A percentile compares a stretch with the other conserved stretches of the same genome.
Conservation (phyloP, 2,329 filamentous ascomycete species). For the Hypoxylon sp. region DNA sequence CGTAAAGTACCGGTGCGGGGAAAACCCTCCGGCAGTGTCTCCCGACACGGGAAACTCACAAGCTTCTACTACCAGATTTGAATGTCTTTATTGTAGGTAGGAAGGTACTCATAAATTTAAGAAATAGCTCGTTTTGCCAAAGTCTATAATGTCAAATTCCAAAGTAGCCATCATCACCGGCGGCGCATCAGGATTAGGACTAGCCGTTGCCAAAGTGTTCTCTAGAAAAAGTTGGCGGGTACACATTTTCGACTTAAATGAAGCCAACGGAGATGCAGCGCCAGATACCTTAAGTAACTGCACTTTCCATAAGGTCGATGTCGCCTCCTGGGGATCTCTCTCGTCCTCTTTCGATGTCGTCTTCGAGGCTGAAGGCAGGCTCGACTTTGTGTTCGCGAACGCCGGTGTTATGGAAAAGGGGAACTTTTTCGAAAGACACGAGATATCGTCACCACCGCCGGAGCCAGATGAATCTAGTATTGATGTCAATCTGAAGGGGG, state of each 20-base stretch:
- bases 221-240: slow-evolving; percentile 45
- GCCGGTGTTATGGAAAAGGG: slow-evolving; percentile 47
- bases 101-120: not conserved
- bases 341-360: slow-evolving; percentile 42
- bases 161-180: slow-evolving; percentile 49
- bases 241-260: slow-evolving; percentile 45
- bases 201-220: slow-evolving; percentile 47
- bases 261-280: slow-evolving; percentile 3
- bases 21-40: slow-evolving; percentile 27
- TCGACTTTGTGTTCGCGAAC: slow-evolving; percentile 50
- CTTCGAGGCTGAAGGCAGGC: slow-evolving; percentile 36
- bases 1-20: slow-evolving; percentile 44
- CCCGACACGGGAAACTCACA: not conserved
- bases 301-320: slow-evolving; percentile 41
- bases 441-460: slow-evolving; percentile 41
- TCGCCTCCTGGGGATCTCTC: slow-evolving; percentile 42
- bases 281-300: not conserved
- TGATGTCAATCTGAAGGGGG: slow-evolving; percentile 56
- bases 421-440: slow-evolving; percentile 46
- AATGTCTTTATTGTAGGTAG: not conserved
- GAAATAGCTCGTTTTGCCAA: not conserved
- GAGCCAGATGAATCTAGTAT: slow-evolving; percentile 51
- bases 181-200: slow-evolving; percentile 48
- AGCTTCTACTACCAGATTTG: not conserved
- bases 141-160: slow-evolving; percentile 24